Conservation (phyloP, 495 filamentous ascomycete genomes). For the Astrothelium macrocarpum region DNA sequence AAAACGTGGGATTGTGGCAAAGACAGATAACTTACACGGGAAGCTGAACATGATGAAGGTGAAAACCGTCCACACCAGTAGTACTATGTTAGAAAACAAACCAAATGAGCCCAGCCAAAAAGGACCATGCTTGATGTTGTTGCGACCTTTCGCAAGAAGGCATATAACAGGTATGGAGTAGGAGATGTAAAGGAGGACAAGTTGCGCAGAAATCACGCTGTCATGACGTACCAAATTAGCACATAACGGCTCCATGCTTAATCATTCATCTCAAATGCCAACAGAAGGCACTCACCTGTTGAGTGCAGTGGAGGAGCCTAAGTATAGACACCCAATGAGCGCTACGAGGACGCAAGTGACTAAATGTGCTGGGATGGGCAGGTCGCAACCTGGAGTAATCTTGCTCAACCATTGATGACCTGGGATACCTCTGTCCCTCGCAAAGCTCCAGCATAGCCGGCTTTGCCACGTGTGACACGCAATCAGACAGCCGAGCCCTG, state of each 20-base stretch:
- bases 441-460: slow-evolving; percentile 52
- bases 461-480: slow-evolving; percentile 50
- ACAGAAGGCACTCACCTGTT: slow-evolving; percentile 38
- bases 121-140: slow-evolving; percentile 24
- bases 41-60: slow-evolving; percentile 30
- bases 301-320: slow-evolving; percentile 45
- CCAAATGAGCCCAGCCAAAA: slow-evolving; percentile 28
- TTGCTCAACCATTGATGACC: slow-evolving; percentile 37
- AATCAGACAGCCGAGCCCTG: slow-evolving; percentile 46
- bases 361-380: slow-evolving; percentile 45
- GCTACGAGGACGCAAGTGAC: slow-evolving; percentile 42
- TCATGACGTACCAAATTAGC: background rate
- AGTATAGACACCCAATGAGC: slow-evolving; percentile 44
- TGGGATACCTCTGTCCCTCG: slow-evolving; percentile 49
- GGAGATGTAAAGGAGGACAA: slow-evolving; percentile 28
- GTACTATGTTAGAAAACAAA: slow-evolving; percentile 22
- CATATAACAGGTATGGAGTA: slow-evolving; percentile 26
- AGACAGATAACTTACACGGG: slow-evolving; percentile 10
- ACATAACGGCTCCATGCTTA: background rate
- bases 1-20: background rate
- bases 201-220: slow-evolving; percentile 26
- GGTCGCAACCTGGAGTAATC: slow-evolving; percentile 42
- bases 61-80: slow-evolving; percentile 27
- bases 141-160: slow-evolving; percentile 24
- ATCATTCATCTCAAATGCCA: background rate